Conservation (phyloP, 331 rosid genomes). For the Rhamnella rubrinervis region DNA sequence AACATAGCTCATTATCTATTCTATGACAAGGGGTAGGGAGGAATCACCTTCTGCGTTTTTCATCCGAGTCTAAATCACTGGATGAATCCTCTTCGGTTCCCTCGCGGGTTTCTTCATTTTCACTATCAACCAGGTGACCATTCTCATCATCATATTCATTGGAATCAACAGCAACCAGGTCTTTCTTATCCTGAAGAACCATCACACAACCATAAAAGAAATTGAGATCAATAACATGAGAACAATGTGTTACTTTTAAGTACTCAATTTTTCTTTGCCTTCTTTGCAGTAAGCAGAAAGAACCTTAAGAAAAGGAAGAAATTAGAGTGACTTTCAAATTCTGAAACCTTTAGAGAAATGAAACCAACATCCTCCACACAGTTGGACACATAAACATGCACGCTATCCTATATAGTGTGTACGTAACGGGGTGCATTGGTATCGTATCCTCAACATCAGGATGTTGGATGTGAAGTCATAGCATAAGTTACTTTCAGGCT, state of each 20-base stretch:
- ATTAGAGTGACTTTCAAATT: too few species aligned
- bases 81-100: slow-evolving; percentile 45
- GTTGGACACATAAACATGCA: too few species aligned
- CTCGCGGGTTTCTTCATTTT: slow-evolving; percentile 39
- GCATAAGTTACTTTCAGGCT: too few species aligned
- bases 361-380: too few species aligned
- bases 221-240: slow-evolving; percentile 2
- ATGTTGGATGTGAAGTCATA: too few species aligned
- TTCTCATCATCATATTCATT: slow-evolving; percentile 64
- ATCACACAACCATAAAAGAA: slow-evolving; percentile 11
- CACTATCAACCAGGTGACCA: slow-evolving; percentile 48
- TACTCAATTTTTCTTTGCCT: not conserved
- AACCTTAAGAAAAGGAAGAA: not conserved
- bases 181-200: slow-evolving; percentile 76
- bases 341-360: too few species aligned
- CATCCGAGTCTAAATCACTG: slow-evolving; percentile 82
- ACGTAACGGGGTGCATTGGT: too few species aligned
- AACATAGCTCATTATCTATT: not conserved
- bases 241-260: not conserved
- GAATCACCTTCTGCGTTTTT: slow-evolving; percentile 73
- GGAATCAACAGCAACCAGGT: slow-evolving; percentile 63
- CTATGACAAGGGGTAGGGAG: slow-evolving; percentile 10
- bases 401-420: too few species aligned
- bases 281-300: not conserved
- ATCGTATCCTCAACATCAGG: too few species aligned